Conservation (phyloP, 2,329 filamentous ascomycete genomes). For the Thelonectria discophora region DNA sequence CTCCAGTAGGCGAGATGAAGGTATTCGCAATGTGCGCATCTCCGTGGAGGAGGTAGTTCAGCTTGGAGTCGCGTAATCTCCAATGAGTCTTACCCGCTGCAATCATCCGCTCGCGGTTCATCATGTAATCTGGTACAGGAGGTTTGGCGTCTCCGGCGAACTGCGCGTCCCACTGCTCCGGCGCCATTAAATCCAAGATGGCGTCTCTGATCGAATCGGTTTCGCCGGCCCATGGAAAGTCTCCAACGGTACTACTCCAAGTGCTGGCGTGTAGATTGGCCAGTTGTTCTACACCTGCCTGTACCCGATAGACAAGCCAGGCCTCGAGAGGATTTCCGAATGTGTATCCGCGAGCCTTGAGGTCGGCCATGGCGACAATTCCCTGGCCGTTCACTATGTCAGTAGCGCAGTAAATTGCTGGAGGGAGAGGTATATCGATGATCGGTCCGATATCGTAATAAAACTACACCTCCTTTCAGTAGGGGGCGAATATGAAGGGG, state of each 20-base stretch:
- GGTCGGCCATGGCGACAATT: constrained; percentile 12
- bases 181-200: background rate
- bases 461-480: constrained; percentile 19
- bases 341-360: constrained; percentile 8
- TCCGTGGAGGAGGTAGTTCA: constrained; percentile 21
- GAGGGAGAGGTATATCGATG: constrained; percentile 8
- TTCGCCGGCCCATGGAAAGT: constrained; percentile 5
- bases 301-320: constrained; percentile 4
- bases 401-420: background rate
- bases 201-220: constrained; percentile 3
- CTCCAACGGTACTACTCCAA: background rate
- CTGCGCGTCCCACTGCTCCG: constrained; percentile 8
- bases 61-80: background rate
- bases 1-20: constrained; percentile 1
- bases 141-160: constrained; percentile 14
- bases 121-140: constrained; percentile 4
- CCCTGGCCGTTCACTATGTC: constrained; percentile 14
- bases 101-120: background rate
- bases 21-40: constrained; percentile 23
- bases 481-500: constrained; percentile 2
- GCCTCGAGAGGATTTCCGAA: constrained; percentile 18
- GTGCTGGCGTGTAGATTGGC: constrained; percentile 25
- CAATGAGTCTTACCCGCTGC: constrained; percentile 15
- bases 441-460: constrained; percentile 17
- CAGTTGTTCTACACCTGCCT: constrained; percentile 16